phyloP scores from a whole-genome alignment of 2,329 filamentous ascomycete species.

The Cercospora canescens region DNA sequence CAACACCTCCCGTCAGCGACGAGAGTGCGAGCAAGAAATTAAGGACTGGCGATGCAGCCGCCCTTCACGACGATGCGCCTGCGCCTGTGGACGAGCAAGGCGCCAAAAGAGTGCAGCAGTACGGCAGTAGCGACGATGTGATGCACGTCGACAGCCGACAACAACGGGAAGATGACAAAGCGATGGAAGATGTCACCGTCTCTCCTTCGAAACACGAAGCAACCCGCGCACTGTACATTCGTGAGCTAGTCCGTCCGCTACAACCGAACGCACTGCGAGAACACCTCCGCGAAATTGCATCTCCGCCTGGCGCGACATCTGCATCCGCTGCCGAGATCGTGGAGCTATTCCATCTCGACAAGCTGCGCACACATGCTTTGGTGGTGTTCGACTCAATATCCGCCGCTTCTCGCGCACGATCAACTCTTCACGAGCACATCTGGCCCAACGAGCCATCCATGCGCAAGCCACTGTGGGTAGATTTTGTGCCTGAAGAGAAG shows the following conservation, averaged over 20 bases:
- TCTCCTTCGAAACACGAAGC: conserved; percentile 43
- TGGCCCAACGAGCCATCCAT: conserved; percentile 82
- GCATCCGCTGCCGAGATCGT: conserved; percentile 53
- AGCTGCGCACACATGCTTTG: conserved; percentile 85
- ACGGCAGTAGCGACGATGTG: conserved; percentile 33
- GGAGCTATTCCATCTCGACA: conserved; percentile 74
- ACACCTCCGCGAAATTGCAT: conserved; percentile 70
- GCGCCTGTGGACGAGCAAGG: conserved; percentile 19
- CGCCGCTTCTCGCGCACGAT: conserved; percentile 75
- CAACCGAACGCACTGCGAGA: conserved; percentile 65
- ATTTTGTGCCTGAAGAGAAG: conserved; percentile 80
- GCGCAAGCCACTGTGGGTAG: conserved; percentile 80
- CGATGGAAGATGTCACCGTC: background rate
- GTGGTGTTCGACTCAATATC: conserved; percentile 68
- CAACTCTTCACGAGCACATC: conserved; percentile 71
- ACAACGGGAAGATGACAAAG: background rate
- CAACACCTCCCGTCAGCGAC: conserved; percentile 27
- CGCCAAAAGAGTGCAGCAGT: conserved; percentile 24
- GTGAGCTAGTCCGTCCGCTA: conserved; percentile 85
- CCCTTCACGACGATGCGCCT: conserved; percentile 27
- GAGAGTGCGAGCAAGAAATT: conserved; percentile 46
- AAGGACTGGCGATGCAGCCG: conserved; percentile 38
- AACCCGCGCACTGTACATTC: conserved; percentile 78
- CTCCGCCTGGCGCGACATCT: conserved; percentile 47
- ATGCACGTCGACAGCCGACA: conserved; percentile 25